A percentile compares a stretch with the other conserved stretches of the same genome.
Evolutionary conservation across 78 protist species (phyloP).

Genomic region (Tieghemostelium lacteum): DNA sequence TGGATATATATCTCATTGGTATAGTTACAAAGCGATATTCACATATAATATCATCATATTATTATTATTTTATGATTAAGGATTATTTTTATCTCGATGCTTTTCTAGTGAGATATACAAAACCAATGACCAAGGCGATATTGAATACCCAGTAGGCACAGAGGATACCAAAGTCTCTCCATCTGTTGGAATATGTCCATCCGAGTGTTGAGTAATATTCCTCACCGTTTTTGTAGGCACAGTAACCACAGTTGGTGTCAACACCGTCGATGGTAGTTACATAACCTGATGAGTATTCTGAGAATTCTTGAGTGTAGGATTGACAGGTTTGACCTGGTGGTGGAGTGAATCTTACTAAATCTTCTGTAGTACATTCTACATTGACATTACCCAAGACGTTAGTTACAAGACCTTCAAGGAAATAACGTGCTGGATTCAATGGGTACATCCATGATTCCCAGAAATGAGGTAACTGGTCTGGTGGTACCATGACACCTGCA

Average conservation of each 20-base stretch:
- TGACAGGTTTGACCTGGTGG: conserved; percentile 25
- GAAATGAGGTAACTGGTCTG: conserved; percentile 26
- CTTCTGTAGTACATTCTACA: conserved; percentile 24
- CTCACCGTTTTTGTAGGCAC: conserved; percentile 41
- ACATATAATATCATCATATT: too few species aligned
- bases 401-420: conserved; percentile 54
- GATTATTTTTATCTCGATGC: conserved; percentile 50
- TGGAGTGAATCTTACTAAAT: conserved; percentile 13
- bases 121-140: conserved; percentile 15
- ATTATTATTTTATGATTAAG: background rate
- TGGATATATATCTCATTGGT: too few species aligned
- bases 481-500: conserved; percentile 70
- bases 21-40: too few species aligned
- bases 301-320: conserved; percentile 8
- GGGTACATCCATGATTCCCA: conserved; percentile 62
- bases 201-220: conserved; percentile 45
- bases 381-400: background rate
- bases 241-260: conserved; percentile 29
- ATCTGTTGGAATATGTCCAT: conserved; percentile 34
- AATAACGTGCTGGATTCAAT: conserved; percentile 55
- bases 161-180: conserved; percentile 70
- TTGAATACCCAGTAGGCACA: conserved; percentile 24
- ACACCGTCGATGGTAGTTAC: background rate
- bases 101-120: conserved; percentile 45
- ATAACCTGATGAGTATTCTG: conserved; percentile 1